Conservation (phyloP, 2,329 filamentous ascomycete genomes). For the Apiospora pterosperma region DNA sequence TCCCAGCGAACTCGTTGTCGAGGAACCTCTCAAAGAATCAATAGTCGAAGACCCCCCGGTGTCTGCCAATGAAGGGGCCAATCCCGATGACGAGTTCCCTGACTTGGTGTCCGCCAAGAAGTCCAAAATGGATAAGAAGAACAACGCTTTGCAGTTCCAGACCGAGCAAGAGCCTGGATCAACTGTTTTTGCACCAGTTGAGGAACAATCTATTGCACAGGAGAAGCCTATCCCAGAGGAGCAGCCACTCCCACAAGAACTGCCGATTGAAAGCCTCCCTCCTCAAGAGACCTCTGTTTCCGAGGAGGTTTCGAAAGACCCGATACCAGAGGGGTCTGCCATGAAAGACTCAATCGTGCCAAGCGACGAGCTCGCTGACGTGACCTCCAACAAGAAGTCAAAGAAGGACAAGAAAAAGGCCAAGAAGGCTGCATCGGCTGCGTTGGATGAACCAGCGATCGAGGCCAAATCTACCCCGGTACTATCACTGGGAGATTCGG, state of each 20-base stretch:
- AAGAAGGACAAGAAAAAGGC: conserved; percentile 38
- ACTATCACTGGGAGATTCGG: not conserved
- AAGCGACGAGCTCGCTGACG: not conserved
- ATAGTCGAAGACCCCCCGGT: not conserved
- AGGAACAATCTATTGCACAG: not conserved
- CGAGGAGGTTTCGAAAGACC: not conserved
- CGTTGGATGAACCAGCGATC: not conserved
- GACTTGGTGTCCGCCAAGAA: not conserved
- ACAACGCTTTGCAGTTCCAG: not conserved
- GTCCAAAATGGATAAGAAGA: not conserved
- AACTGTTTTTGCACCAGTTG: too few relatives aligned
- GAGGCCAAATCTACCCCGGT: not conserved
- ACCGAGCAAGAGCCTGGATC: not conserved
- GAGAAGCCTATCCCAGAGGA: not conserved
- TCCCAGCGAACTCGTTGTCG: not conserved
- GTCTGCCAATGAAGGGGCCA: not conserved
- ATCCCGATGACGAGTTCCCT: not conserved
- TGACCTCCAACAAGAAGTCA: too few relatives aligned
- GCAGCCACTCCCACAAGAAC: not conserved
- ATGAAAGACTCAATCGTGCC: not conserved
- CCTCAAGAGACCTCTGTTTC: not conserved
- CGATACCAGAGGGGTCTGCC: not conserved
- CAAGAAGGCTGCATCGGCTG: conserved; percentile 4
- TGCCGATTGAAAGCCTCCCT: not conserved
- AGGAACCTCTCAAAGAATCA: not conserved